Base-by-base conservation (phyloP, 768 basidiomycete species). In the Steccherinum ochraceum region DNA sequence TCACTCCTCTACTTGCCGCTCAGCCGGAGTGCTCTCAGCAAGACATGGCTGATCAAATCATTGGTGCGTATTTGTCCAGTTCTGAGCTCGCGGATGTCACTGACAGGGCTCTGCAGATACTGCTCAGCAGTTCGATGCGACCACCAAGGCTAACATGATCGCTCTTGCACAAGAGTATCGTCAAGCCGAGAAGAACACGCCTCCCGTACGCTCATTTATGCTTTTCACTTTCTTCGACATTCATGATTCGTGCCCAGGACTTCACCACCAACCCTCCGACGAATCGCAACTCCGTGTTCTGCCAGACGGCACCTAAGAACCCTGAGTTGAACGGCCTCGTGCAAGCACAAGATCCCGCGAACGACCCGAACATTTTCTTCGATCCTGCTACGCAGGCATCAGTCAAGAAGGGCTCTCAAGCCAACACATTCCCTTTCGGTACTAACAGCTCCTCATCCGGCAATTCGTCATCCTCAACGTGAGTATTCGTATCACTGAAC, bases 161-260 rank as follows among this genome's bases (percentile, higher is more conserved):
- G 67, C 70, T 10, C 65, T 80, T 43, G 80, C 79, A 13, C 55
- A 69, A 10, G 73, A 78, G 58, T 79, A 78, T 59, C 75, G 79
- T 43, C 75, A 79, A 55, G 70, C 62, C 0, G 80, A 81, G 67
- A 82, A 79, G 69, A 81, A 82, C 61, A 80, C 79, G 1, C 77
- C 77, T 57, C 78, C 78, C 35, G 78, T 77, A 56, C 50, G 70
- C 54, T 5, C 39, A 5, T n/a, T 21, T 19, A 16, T 18, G 24
- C 7, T 21, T 19, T 18, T 13, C 4, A 19, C 20, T n/a, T 48
- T 49, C 30, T 26, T 4, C 40, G 40, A 21, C 12, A 19, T 27
- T 18, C 42, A 5, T 18, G 47, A 5, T 12, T 13, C 5, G 21
- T 16, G 24, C 4, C 24, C 46, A 80, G 76, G 78, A 80, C 58